Evolutionary conservation across 768 basidiomycete genomes (phyloP).

Genomic region (Amanita pallidorosea): DNA sequence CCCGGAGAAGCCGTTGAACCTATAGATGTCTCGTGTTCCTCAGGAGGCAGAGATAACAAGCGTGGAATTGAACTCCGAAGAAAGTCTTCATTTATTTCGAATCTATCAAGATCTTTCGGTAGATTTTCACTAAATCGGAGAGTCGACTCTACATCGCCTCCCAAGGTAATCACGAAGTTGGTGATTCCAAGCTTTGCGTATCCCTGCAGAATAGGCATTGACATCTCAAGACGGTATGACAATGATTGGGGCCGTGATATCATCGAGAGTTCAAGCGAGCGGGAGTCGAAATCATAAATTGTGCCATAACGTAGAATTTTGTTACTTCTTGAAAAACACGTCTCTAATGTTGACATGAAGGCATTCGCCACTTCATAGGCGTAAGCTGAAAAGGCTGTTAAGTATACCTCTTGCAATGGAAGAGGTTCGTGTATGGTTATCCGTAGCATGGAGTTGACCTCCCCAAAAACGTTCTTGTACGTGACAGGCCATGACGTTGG

Average conservation of each 20-base stretch:
- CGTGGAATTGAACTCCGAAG: constrained; percentile 41
- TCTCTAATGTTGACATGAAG: constrained; percentile 25
- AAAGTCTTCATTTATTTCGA: constrained; percentile 71
- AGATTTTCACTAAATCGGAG: constrained; percentile 6
- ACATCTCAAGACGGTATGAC: constrained; percentile 42
- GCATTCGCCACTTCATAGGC: constrained; percentile 34
- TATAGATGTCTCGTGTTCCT: constrained; percentile 8
- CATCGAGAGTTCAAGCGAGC: constrained; percentile 9
- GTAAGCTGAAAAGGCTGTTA: constrained; percentile 36
- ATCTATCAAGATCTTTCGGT: constrained; percentile 23
- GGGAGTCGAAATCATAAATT: constrained; percentile 20
- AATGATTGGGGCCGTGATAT: constrained; percentile 11
- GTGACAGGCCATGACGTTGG: constrained; percentile 22
- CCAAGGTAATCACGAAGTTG: constrained; percentile 36
- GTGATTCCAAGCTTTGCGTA: constrained; percentile 37
- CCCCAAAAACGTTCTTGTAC: constrained; percentile 21
- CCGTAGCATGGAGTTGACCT: not conserved
- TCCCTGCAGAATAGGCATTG: constrained; percentile 72
- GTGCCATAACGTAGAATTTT: constrained; percentile 41
- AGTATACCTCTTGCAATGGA: constrained; percentile 38
- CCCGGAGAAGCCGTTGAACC: constrained; percentile 14
- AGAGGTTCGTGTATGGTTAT: constrained; percentile 14
- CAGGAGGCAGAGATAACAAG: constrained; percentile 6
- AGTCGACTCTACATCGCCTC: constrained; percentile 5
- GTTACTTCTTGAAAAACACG: constrained; percentile 29